A percentile compares a stretch with the other conserved stretches of the same genome.
phyloP scores from a whole-genome alignment of 306 rosid species.

The Dalbergia cultrata region DNA sequence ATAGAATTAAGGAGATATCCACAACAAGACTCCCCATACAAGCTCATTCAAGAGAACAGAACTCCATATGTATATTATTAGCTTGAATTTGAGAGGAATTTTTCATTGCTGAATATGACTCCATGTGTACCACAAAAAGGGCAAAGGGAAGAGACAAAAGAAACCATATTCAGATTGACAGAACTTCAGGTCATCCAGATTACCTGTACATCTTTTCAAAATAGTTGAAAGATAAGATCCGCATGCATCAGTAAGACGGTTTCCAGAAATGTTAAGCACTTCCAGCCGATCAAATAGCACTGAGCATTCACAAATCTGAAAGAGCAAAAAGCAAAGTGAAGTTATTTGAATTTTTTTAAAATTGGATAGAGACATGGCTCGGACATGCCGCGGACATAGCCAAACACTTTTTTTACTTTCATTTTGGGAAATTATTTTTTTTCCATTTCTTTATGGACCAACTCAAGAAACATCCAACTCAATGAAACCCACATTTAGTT shows the following conservation, averaged over 20 bases:
- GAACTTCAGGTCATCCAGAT: constrained; percentile 43
- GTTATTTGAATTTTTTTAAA: constrained; percentile 11
- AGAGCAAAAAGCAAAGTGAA: constrained; percentile 20
- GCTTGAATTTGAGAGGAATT: constrained; percentile 12
- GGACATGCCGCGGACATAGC: too few species aligned
- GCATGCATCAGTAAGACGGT: constrained; percentile 92
- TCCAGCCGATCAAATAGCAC: constrained; percentile 77
- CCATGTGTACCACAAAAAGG: constrained; percentile 40
- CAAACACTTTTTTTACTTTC: too few species aligned
- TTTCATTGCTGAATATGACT: constrained; percentile 29
- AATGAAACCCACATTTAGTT: too few species aligned
- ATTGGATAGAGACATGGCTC: not conserved
- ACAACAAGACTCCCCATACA: constrained; percentile 32
- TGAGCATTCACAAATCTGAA: constrained; percentile 91
- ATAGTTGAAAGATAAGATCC: constrained; percentile 88
- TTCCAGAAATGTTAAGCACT: constrained; percentile 91
- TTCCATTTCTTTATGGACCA: too few species aligned
- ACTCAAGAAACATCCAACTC: too few species aligned
- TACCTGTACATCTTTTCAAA: constrained; percentile 81
- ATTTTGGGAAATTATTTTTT: too few species aligned
- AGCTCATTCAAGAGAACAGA: constrained; percentile 32
- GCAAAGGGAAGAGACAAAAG: constrained; percentile 19
- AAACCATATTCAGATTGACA: constrained; percentile 34
- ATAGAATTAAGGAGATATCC: constrained; percentile 34
- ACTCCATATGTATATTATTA: not conserved